phyloP scores from a whole-genome alignment of 116 monocot species.

The Phalaenopsis hybrid region DNA sequence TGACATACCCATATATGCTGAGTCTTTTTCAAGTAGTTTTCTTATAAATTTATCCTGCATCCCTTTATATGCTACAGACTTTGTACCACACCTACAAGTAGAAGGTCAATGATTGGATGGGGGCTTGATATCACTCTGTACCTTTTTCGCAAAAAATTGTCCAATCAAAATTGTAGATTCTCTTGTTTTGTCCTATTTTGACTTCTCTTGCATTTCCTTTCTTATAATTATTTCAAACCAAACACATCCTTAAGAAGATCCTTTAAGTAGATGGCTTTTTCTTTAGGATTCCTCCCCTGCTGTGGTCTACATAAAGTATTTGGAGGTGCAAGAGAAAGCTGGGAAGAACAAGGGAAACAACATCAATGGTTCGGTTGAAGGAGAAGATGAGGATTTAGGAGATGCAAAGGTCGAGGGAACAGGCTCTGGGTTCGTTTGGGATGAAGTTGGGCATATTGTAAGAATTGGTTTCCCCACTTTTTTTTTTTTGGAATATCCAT shows the following conservation, averaged over 20 bases:
- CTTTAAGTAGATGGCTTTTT: background rate
- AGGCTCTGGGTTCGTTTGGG: constrained; percentile 84
- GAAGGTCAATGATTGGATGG: no score
- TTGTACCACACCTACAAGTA: no score
- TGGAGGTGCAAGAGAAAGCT: constrained; percentile 24
- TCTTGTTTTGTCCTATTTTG: background rate
- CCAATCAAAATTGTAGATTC: no score
- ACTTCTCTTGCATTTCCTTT: background rate
- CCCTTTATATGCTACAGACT: no score
- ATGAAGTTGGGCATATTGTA: constrained; percentile 72
- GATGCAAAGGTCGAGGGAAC: constrained; percentile 66
- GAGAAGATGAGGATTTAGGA: constrained; percentile 19
- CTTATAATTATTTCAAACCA: no score
- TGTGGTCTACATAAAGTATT: constrained; percentile 66
- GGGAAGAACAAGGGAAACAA: background rate
- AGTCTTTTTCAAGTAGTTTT: no score
- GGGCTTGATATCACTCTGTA: no score
- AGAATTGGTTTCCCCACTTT: background rate
- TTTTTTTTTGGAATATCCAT: background rate
- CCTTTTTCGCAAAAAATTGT: no score
- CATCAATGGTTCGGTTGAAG: background rate
- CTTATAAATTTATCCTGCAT: no score
- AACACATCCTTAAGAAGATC: no score
- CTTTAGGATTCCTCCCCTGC: constrained; percentile 51
- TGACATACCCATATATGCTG: no score